Evolutionary conservation across 75 land plant species (phyloP).

Genomic region (Pinus taeda): DNA sequence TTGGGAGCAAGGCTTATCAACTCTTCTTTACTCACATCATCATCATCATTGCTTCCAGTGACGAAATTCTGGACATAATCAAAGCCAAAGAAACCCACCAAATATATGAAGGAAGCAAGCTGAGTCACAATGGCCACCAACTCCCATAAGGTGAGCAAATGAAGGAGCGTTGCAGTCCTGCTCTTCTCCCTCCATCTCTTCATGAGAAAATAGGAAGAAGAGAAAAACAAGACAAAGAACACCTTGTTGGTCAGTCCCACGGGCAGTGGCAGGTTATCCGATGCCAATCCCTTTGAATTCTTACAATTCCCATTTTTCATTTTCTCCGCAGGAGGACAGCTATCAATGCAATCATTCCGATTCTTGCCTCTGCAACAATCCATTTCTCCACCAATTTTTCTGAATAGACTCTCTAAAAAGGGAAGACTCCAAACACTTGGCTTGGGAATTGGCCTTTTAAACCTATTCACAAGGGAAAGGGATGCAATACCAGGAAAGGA

Average conservation of each 20-base stretch:
- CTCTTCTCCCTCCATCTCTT: constrained; percentile 87
- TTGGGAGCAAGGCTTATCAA: not conserved
- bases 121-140: constrained; percentile 55
- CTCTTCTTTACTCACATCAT: not conserved
- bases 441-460: too few relatives aligned
- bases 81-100: constrained; percentile 83
- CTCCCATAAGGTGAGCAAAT: constrained; percentile 55
- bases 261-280: constrained; percentile 48
- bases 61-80: constrained; percentile 60
- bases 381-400: too few relatives aligned
- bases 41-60: constrained; percentile 3
- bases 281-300: too few relatives aligned
- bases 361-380: too few relatives aligned
- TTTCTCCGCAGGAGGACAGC: too few relatives aligned
- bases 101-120: constrained; percentile 71
- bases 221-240: constrained; percentile 61
- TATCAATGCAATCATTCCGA: too few relatives aligned
- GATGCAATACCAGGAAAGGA: too few relatives aligned
- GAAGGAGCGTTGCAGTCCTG: constrained; percentile 62
- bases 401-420: too few relatives aligned
- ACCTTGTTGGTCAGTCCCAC: constrained; percentile 63
- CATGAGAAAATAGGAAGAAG: constrained; percentile 55
- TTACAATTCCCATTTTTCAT: too few relatives aligned
- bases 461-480: too few relatives aligned
- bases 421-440: too few relatives aligned